A percentile compares a stretch with the other conserved stretches of the same genome.
These are phyloP conservation scores for Pythium dissimile DNA, from an alignment of 352 stramenopile genomes.

Conservation along the genomic window DNA sequence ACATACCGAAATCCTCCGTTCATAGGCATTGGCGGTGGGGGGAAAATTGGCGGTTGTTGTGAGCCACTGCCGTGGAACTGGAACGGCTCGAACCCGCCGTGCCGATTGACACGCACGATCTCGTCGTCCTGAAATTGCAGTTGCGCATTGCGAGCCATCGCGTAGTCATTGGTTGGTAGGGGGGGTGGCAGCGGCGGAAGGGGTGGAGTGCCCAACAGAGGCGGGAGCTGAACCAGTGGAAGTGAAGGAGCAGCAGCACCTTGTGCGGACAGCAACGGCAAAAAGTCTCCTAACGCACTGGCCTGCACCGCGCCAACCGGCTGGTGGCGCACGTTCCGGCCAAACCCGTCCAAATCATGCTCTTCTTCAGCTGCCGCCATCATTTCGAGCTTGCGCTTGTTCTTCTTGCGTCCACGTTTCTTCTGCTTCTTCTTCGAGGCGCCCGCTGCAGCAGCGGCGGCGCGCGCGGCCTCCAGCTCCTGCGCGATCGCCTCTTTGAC, in stretches of 20 bases:
- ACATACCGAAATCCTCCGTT: constrained; percentile 15
- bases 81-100: constrained; percentile 59
- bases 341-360: constrained; percentile 3
- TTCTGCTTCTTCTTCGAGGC: constrained; percentile 68
- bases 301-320: not conserved
- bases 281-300: not conserved
- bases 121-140: constrained; percentile 43
- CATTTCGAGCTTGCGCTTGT: constrained; percentile 66
- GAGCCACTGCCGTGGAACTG: not conserved
- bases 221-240: constrained; percentile 11
- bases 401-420: constrained; percentile 74
- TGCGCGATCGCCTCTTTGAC: constrained; percentile 40
- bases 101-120: constrained; percentile 71
- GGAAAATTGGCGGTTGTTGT: constrained; percentile 4
- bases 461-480: constrained; percentile 21
- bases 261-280: not conserved
- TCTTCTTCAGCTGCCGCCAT: constrained; percentile 21
- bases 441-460: not conserved
- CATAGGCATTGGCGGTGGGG: constrained; percentile 2
- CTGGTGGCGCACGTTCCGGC: constrained; percentile 9
- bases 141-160: not conserved
- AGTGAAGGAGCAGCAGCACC: not conserved
- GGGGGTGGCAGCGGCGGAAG: constrained; percentile 5
- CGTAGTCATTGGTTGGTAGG: not conserved
- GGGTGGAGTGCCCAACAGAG: constrained; percentile 1